Conservation (phyloP, 441 rosid species). For the Adansonia gregorii region DNA sequence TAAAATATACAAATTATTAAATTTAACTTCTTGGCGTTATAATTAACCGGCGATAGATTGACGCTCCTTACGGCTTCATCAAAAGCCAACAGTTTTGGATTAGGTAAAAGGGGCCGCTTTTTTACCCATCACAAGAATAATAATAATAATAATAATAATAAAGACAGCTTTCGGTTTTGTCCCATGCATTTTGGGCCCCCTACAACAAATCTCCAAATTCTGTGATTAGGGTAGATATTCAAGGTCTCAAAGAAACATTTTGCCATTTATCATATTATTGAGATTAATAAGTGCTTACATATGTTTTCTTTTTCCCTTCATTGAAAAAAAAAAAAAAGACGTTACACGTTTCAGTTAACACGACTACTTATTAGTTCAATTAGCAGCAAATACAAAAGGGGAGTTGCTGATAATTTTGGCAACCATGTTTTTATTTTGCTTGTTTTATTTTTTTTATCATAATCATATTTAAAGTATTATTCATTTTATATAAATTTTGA, state of each 20-base stretch:
- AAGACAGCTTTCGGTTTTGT: not conserved
- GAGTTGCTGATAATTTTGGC: too few relatives aligned
- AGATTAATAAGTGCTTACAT: not conserved
- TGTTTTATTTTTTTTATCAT: too few relatives aligned
- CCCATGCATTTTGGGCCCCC: not conserved
- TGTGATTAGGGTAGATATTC: not conserved
- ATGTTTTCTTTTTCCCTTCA: not conserved
- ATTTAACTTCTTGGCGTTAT: not conserved
- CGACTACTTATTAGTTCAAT: not conserved
- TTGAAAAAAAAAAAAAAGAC: not conserved
- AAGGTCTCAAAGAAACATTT: not conserved
- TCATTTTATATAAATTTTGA: too few relatives aligned
- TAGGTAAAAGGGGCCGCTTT: not conserved
- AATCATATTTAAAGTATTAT: too few relatives aligned
- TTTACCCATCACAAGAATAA: too few relatives aligned
- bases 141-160: too few relatives aligned
- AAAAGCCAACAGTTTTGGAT: not conserved
- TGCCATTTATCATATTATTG: not conserved
- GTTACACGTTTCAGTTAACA: not conserved
- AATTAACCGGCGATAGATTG: not conserved
- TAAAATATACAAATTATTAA: too few relatives aligned
- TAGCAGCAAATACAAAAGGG: not conserved
- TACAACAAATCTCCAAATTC: not conserved
- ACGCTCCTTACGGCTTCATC: conserved; percentile 9
- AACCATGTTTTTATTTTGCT: too few relatives aligned